Evolutionary conservation across 495 filamentous ascomycete genomes (phyloP).

Genomic region (Beverwykella pulmonaria): DNA sequence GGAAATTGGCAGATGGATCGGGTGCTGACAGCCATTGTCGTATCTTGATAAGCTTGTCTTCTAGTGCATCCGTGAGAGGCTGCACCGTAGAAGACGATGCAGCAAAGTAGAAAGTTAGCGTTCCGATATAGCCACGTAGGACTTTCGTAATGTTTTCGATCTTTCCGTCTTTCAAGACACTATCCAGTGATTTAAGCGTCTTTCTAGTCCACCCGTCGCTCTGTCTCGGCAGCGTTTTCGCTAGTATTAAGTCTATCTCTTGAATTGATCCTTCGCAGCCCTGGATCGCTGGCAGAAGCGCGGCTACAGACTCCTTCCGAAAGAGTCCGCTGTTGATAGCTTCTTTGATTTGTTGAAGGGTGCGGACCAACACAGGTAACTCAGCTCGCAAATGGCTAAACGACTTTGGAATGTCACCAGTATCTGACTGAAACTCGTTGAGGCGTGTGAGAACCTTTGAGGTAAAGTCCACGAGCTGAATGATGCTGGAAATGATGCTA

Average conservation of each 20-base stretch:
- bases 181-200: conserved; percentile 33
- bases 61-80: conserved; percentile 13
- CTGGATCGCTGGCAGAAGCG: conserved; percentile 38
- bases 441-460: conserved; percentile 42
- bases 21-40: conserved; percentile 21
- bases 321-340: conserved; percentile 34
- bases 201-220: conserved; percentile 33
- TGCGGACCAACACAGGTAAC: conserved; percentile 43
- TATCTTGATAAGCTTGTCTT: conserved; percentile 7
- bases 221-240: conserved; percentile 28
- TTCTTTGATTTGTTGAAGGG: conserved; percentile 35
- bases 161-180: conserved; percentile 39
- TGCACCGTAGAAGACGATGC: conserved; percentile 17
- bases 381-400: conserved; percentile 43
- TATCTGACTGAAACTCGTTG: conserved; percentile 39
- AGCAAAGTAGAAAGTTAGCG: conserved; percentile 36
- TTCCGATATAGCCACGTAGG: conserved; percentile 35
- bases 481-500: conserved; percentile 41
- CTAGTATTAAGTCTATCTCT: conserved; percentile 6
- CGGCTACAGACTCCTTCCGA: conserved; percentile 16
- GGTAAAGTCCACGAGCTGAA: conserved; percentile 47
- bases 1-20: conserved; percentile 13
- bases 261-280: conserved; percentile 18
- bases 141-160: conserved; percentile 37
- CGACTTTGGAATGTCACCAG: conserved; percentile 39